These are phyloP conservation scores for Penicillium polonicum DNA, from an alignment of 2,329 filamentous ascomycete genomes.

Conservation along the genomic window DNA sequence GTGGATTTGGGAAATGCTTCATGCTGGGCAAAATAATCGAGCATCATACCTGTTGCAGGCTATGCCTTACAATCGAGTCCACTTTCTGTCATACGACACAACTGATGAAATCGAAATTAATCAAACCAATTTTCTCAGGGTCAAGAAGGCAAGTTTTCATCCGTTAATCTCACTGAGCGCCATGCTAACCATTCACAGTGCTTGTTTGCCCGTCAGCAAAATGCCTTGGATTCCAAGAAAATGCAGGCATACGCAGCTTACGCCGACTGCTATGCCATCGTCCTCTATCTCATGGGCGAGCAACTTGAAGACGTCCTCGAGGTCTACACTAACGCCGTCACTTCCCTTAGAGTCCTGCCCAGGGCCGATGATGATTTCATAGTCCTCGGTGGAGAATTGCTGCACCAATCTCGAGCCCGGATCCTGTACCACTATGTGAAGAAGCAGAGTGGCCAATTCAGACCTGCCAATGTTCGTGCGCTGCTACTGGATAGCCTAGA, in stretches of 20 bases:
- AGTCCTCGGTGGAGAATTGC: conserved; percentile 53
- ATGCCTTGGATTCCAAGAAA: conserved; percentile 54
- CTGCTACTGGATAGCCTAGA: conserved; percentile 61
- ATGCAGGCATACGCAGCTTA: conserved; percentile 53
- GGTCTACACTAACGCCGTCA: conserved; percentile 45
- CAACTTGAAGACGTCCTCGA: conserved; percentile 39
- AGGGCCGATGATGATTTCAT: conserved; percentile 35
- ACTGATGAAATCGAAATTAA: conserved; percentile 19
- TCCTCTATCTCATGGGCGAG: conserved; percentile 62
- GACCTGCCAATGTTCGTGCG: conserved; percentile 63
- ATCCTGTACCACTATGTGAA: conserved; percentile 67
- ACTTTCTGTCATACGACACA: conserved; percentile 31
- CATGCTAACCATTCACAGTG: conserved; percentile 55
- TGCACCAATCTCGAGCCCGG: conserved; percentile 67
- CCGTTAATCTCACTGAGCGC: background rate
- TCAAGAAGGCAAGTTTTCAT: conserved; percentile 38
- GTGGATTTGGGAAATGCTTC: conserved; percentile 68
- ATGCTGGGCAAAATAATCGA: conserved; percentile 35
- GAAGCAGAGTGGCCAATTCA: conserved; percentile 60
- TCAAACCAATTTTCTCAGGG: conserved; percentile 39
- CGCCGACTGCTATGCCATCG: conserved; percentile 62
- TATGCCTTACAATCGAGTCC: conserved; percentile 38
- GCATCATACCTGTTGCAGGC: conserved; percentile 43
- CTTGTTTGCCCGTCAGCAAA: conserved; percentile 56
- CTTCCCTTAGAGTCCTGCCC: conserved; percentile 44